Base-by-base conservation (phyloP, 306 rosid genomes). In the Neltuma alba region DNA sequence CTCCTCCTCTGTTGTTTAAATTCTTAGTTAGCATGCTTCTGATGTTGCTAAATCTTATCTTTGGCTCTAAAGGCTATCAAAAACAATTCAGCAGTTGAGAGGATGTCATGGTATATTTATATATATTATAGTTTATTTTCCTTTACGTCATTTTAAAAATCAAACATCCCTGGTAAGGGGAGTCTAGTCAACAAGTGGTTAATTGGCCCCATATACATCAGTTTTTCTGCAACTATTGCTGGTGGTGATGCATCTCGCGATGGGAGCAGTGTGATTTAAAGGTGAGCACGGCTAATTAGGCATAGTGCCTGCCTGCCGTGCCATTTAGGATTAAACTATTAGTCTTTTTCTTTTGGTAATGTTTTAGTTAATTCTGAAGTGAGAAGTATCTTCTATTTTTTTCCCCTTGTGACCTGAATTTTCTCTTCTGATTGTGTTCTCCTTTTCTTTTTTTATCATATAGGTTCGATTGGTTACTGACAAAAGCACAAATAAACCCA, bases 211-310 rank as follows among this genome's bases (percentile, higher is more conserved):
- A 89, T 88, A 85, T 86, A 85, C 95, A 81, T 90, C 94, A 77
- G 86, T 87, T 91, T 92, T 87, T 85, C 95, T 88, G 85, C 97
- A 91, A 95, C 97, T 88, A 91, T 90, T 90, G 92, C 93, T 75
- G 93, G 98, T 89, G 98, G 96, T 89, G 99, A 92, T 90, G 96
- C 96, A 87, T 93, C 99, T 88, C 86, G 88, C 88, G 47, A 88
- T 88, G 83, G 92, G 91, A 90, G 99, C 97, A 83, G 79, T 95
- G 84, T 90, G 78, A 87, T 89, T 86, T 87, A 86, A 95, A 95
- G 99, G 99, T 95, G 99, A 95, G 97, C 99, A 94, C 97, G 97
- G 98, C 99, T 92, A 89, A 89, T 86, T 87, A 91, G 99, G 99
- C 99, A 91, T 87, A 91, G 97, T 84, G 98, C 98, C 98, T 88